phyloP scores from a whole-genome alignment of 352 stramenopile genomes.

The Phytophthora capsici region DNA sequence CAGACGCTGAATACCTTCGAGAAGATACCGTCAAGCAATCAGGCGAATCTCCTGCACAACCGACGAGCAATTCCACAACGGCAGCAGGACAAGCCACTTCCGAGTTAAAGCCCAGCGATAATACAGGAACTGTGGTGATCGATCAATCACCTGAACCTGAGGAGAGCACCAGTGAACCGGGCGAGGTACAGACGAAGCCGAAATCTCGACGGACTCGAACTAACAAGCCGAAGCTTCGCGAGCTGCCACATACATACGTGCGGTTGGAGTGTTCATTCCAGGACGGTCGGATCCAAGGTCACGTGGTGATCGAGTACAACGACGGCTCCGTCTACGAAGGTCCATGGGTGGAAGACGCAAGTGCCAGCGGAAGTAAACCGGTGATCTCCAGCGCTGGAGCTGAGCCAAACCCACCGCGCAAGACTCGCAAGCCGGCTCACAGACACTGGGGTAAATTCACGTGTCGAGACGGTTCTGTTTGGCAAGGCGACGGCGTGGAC shows the following conservation, averaged over 20 bases:
- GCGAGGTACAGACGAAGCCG: not conserved
- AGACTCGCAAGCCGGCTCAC: slow-evolving; percentile 43
- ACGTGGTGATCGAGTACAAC: slow-evolving; percentile 79
- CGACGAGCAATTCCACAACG: slow-evolving; percentile 3
- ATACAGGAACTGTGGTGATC: not conserved
- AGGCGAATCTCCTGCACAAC: not conserved
- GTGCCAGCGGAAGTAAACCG: slow-evolving; percentile 50
- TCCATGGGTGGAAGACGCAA: slow-evolving; percentile 73
- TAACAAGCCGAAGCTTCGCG: slow-evolving; percentile 26
- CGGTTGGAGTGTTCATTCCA: slow-evolving; percentile 78
- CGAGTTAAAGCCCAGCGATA: slow-evolving; percentile 6
- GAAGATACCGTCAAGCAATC: slow-evolving; percentile 34
- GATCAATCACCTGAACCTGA: not conserved
- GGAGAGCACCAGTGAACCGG: not conserved
- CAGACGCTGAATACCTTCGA: slow-evolving; percentile 62
- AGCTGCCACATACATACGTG: slow-evolving; percentile 72
- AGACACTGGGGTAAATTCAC: slow-evolving; percentile 83
- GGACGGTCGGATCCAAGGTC: slow-evolving; percentile 66
- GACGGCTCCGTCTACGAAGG: slow-evolving; percentile 84
- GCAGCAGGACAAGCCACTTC: slow-evolving; percentile 27
- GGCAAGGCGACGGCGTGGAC: slow-evolving; percentile 79
- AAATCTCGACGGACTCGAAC: slow-evolving; percentile 10
- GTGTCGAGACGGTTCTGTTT: slow-evolving; percentile 70
- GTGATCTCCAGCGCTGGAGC: slow-evolving; percentile 30
- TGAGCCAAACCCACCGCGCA: slow-evolving; percentile 47